phyloP scores from a whole-genome alignment of 1,284 basidiomycete genomes.

The Trichosporon sp. region DNA sequence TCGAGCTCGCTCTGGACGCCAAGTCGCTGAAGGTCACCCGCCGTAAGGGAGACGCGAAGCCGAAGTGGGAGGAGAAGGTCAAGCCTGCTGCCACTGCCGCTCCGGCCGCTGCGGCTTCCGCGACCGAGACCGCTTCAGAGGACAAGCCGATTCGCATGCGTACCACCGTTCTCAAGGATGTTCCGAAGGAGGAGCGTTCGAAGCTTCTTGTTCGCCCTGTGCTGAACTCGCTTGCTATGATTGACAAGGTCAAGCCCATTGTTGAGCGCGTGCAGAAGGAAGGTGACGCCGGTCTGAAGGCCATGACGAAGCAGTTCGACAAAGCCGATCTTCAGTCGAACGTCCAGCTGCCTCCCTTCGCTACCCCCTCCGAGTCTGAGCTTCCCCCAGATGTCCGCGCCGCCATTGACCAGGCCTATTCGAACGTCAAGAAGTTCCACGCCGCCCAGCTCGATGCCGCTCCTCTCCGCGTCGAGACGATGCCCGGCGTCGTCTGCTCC shows the following conservation, averaged over 20 bases:
- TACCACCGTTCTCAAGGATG: slow-evolving; percentile 58
- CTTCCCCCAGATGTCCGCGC: slow-evolving; percentile 61
- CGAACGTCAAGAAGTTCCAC: slow-evolving; percentile 88
- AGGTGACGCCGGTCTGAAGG: slow-evolving; percentile 82
- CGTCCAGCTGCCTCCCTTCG: slow-evolving; percentile 50
- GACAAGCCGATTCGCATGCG: slow-evolving; percentile 64
- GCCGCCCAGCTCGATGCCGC: slow-evolving; percentile 69
- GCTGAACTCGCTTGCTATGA: slow-evolving; percentile 89
- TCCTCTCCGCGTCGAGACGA: slow-evolving; percentile 83
- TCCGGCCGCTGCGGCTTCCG: slow-evolving; percentile 31
- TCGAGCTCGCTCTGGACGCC: slow-evolving; percentile 76
- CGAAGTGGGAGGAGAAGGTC: slow-evolving; percentile 59
- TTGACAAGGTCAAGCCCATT: slow-evolving; percentile 90
- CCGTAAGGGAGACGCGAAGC: slow-evolving; percentile 88
- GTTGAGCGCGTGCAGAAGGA: slow-evolving; percentile 76
- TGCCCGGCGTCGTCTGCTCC: slow-evolving; percentile 93
- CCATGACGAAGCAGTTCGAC: slow-evolving; percentile 92
- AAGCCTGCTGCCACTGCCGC: slow-evolving; percentile 28
- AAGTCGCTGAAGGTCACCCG: slow-evolving; percentile 86
- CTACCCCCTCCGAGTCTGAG: slow-evolving; percentile 51
- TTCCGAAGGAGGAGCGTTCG: slow-evolving; percentile 57
- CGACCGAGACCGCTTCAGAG: slow-evolving; percentile 35
- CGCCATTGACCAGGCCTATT: slow-evolving; percentile 89
- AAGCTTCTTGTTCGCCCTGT: slow-evolving; percentile 83
- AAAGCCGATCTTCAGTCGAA: slow-evolving; percentile 54